Evolutionary conservation across 2,329 filamentous ascomycete genomes (phyloP).

Genomic region (Neopestalotiopsis sp.): DNA sequence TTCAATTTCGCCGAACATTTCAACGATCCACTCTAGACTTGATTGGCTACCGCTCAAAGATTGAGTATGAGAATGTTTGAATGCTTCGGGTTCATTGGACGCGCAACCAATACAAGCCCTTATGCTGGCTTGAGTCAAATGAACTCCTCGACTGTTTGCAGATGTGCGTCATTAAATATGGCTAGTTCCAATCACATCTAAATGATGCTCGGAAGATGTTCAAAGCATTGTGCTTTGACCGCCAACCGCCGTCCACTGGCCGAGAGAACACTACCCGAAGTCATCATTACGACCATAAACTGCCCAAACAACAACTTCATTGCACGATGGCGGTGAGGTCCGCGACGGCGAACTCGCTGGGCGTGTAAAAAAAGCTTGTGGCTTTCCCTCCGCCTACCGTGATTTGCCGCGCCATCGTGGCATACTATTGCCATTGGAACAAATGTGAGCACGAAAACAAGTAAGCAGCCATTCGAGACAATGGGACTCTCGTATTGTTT

Average conservation of each 20-base stretch:
- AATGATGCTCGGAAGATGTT: neutral
- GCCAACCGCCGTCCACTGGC: neutral
- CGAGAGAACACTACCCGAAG: neutral
- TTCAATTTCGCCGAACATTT: neutral
- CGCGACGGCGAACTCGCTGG: neutral
- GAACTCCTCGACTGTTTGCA: neutral
- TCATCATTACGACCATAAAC: neutral
- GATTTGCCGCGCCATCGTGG: neutral
- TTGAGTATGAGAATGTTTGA: neutral
- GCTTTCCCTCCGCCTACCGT: neutral
- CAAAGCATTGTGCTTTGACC: neutral
- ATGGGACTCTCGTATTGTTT: neutral
- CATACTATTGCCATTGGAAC: neutral
- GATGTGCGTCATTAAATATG: neutral
- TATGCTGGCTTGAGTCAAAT: neutral
- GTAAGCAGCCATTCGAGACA: neutral
- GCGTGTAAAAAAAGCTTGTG: neutral
- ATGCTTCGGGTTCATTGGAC: neutral
- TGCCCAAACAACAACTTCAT: neutral
- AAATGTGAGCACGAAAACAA: neutral
- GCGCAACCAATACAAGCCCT: neutral
- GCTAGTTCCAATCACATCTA: neutral
- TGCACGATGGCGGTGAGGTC: neutral
- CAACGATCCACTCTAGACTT: neutral
- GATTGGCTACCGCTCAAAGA: neutral